Conservation (phyloP, 495 filamentous ascomycete genomes). For the Jackrogersella minutella region DNA sequence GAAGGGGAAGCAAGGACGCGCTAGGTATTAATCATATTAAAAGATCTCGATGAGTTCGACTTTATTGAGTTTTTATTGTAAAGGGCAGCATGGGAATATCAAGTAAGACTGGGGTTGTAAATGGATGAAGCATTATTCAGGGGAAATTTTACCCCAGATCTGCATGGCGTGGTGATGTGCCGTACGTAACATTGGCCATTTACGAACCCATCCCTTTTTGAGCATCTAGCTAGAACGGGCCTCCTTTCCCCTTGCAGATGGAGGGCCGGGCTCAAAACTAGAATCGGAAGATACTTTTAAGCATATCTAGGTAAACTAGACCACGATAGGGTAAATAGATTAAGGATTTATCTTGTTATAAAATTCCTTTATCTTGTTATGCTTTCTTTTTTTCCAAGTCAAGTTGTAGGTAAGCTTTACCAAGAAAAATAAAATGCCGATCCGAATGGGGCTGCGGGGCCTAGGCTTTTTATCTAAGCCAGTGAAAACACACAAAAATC, state of each 20-base stretch:
- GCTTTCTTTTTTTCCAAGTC: conserved; percentile 4
- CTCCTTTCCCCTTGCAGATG: conserved; percentile 29
- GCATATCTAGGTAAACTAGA: neutral
- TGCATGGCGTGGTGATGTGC: conserved; percentile 17
- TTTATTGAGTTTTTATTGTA: neutral
- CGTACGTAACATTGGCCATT: too few relatives aligned
- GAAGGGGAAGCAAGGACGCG: neutral
- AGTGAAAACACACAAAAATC: neutral
- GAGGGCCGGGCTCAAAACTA: neutral
- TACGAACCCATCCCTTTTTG: too few relatives aligned
- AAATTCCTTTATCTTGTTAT: conserved; percentile 8
- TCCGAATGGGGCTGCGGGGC: conserved; percentile 25
- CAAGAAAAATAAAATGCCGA: conserved; percentile 25
- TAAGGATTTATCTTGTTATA: neutral
- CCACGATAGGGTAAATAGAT: neutral
- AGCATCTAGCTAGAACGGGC: neutral
- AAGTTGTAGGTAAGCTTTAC: conserved; percentile 7
- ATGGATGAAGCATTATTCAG: neutral
- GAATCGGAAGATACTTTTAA: neutral
- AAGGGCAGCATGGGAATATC: neutral
- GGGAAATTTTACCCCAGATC: conserved; percentile 34
- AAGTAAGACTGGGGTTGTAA: conserved; percentile 3
- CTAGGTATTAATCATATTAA: neutral
- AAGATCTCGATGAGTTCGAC: neutral
- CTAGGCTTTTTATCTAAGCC: neutral